Base-by-base conservation (phyloP, 2,329 filamentous ascomycete species). In the Verticillium dahliae region DNA sequence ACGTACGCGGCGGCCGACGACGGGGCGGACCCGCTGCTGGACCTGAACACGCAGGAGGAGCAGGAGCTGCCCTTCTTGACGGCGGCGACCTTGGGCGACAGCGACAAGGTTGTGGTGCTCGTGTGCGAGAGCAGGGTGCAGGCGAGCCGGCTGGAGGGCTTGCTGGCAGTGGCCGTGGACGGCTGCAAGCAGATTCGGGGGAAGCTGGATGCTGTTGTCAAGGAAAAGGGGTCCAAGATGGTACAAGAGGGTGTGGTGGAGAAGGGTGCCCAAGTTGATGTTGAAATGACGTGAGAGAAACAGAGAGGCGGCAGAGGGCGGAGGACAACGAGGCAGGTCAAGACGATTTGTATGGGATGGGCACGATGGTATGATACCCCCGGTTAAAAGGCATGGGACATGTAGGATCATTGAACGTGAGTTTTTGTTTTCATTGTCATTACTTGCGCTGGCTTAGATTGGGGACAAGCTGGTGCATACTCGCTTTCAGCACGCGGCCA, bases 71-170 rank as follows among this genome's bases (percentile, higher is more conserved):
- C 95, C 0, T 92, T 90, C 68, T 73, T 98, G 67, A 98, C 94
- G 0, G 86, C 97, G 0, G 95, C 86, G 0, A 96, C 92, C 2
- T 79, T 92, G 22, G 90, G 91, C 1, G 83, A 81, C 6, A 86
- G 81, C 57, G 91, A 94, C 71, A 88, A 87, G 68, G 88, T 98
- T 2, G 87, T 85, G 2, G 89, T 93, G 6, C 76, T 96, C 65
- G 84, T 93, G 13, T 90, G 96, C 82, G 95, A 98, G 80, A 95
- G 89, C 60, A 86, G 91, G 57, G 88, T 97, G n/a, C 90, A 96
- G 74, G 85, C 90, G 65, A 83, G 83, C 62, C 84, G 92, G 62
- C 72, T 98, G 63, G 94, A 99, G 77, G 90, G 90, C 1, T 96
- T 99, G 93, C 78, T 99, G 68, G 92, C 91, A 0, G 92, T 97